These are phyloP conservation scores for Aspergillus sp. DNA, from an alignment of 2,329 filamentous ascomycete genomes.

Conservation along the genomic window DNA sequence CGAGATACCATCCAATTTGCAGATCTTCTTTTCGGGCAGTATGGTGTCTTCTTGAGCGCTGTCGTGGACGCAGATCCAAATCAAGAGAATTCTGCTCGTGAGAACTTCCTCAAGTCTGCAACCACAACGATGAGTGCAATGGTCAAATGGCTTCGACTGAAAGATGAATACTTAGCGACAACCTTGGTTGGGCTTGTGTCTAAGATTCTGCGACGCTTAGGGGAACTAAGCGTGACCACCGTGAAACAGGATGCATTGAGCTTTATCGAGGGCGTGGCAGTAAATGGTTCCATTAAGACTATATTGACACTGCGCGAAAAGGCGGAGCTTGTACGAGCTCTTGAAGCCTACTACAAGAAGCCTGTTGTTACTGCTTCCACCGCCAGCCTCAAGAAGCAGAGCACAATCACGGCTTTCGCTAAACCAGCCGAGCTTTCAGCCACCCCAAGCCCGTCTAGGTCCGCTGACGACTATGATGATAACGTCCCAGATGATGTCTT, in stretches of 20 bases:
- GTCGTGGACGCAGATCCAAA: slow-evolving; percentile 51
- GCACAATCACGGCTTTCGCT: slow-evolving; percentile 43
- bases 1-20: slow-evolving; percentile 94
- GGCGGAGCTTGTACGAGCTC: slow-evolving; percentile 70
- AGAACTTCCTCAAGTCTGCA: slow-evolving; percentile 65
- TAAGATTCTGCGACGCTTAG: slow-evolving; percentile 80
- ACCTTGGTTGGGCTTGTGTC: slow-evolving; percentile 80
- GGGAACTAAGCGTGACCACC: slow-evolving; percentile 69
- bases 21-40: slow-evolving; percentile 79
- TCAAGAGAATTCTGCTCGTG: slow-evolving; percentile 44
- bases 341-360: slow-evolving; percentile 56
- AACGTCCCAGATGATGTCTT: slow-evolving; percentile 44
- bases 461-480: slow-evolving; percentile 45
- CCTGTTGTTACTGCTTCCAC: slow-evolving; percentile 46
- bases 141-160: slow-evolving; percentile 84
- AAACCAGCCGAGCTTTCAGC: slow-evolving; percentile 39
- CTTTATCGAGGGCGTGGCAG: slow-evolving; percentile 58
- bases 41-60: slow-evolving; percentile 77
- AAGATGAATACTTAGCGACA: slow-evolving; percentile 80
- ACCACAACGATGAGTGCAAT: slow-evolving; percentile 66
- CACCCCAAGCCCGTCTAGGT: slow-evolving; percentile 32
- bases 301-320: slow-evolving; percentile 81
- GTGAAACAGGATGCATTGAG: slow-evolving; percentile 67
- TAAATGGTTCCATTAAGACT: slow-evolving; percentile 65
- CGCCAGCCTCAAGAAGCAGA: slow-evolving; percentile 47